Conservation (phyloP, 768 basidiomycete genomes). For the Lactarius hengduanensis region DNA sequence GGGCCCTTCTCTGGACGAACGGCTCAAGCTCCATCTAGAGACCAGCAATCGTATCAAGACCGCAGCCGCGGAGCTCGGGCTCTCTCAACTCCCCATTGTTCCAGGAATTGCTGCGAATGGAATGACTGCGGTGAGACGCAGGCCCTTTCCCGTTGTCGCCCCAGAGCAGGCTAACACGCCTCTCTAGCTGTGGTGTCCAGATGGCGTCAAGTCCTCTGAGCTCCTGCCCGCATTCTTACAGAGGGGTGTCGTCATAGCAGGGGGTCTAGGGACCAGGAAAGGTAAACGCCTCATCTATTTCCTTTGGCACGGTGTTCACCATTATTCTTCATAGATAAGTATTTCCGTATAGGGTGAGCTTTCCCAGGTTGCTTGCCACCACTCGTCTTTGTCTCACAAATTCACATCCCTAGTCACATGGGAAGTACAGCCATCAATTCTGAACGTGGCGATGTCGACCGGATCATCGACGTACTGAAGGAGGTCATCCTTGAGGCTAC, state of each 20-base stretch:
- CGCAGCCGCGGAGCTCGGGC: constrained; percentile 61
- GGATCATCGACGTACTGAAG: constrained; percentile 61
- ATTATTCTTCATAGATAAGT: constrained; percentile 54
- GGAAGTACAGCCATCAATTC: constrained; percentile 76
- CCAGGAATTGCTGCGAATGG: constrained; percentile 78
- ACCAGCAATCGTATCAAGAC: constrained; percentile 68
- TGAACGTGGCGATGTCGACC: constrained; percentile 72
- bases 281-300: constrained; percentile 12
- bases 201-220: constrained; percentile 73
- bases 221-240: constrained; percentile 71
- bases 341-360: constrained; percentile 81
- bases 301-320: constrained; percentile 22
- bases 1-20: constrained; percentile 66
- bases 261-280: constrained; percentile 51
- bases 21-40: constrained; percentile 72
- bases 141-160: background rate
- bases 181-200: constrained; percentile 74
- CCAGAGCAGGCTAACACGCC: background rate
- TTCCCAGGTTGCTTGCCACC: constrained; percentile 10
- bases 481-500: constrained; percentile 49
- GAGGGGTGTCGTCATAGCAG: constrained; percentile 79
- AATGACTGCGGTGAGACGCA: constrained; percentile 76
- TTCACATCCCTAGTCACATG: constrained; percentile 67
- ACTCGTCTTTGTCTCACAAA: background rate
- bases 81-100: constrained; percentile 67